Evolutionary conservation across 1,284 basidiomycete genomes (phyloP).

Genomic region (Fomitopsis palustris): DNA sequence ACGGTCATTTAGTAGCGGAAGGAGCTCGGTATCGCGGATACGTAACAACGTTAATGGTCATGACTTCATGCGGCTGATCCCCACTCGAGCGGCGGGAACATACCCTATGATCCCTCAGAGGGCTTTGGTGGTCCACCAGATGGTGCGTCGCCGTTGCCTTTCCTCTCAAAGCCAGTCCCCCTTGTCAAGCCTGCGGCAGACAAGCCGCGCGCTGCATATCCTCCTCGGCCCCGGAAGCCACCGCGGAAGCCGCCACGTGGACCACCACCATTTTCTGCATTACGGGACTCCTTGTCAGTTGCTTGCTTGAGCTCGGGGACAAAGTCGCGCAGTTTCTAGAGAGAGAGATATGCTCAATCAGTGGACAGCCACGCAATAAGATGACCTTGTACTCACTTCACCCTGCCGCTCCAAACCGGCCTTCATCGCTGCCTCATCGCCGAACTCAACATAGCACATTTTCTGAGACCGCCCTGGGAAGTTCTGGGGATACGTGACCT

Average conservation of each 20-base stretch:
- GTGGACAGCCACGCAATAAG: background rate
- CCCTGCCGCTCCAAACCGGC: conserved; percentile 68
- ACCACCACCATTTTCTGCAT: conserved; percentile 30
- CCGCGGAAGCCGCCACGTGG: conserved; percentile 41
- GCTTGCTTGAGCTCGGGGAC: conserved; percentile 66
- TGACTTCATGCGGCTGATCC: background rate
- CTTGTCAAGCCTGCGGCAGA: conserved; percentile 65
- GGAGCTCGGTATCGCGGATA: background rate
- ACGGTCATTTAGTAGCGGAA: background rate
- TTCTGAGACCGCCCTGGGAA: conserved; percentile 46
- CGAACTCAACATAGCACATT: conserved; percentile 84
- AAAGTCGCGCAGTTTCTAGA: conserved; percentile 64
- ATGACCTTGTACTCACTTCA: conserved; percentile 46
- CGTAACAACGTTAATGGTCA: background rate
- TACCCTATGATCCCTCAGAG: conserved; percentile 17
- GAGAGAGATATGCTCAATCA: conserved; percentile 2
- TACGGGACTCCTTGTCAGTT: conserved; percentile 58
- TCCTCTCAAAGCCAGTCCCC: conserved; percentile 28
- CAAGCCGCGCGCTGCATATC: conserved; percentile 58
- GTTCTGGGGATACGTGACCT: conserved; percentile 61
- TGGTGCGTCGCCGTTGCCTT: conserved; percentile 28
- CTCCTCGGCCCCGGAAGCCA: conserved; percentile 51
- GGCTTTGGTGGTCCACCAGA: conserved; percentile 17
- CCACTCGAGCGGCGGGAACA: background rate
- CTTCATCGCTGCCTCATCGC: conserved; percentile 79